phyloP scores from a whole-genome alignment of 1,284 basidiomycete genomes.

The Vanrija sp. region DNA sequence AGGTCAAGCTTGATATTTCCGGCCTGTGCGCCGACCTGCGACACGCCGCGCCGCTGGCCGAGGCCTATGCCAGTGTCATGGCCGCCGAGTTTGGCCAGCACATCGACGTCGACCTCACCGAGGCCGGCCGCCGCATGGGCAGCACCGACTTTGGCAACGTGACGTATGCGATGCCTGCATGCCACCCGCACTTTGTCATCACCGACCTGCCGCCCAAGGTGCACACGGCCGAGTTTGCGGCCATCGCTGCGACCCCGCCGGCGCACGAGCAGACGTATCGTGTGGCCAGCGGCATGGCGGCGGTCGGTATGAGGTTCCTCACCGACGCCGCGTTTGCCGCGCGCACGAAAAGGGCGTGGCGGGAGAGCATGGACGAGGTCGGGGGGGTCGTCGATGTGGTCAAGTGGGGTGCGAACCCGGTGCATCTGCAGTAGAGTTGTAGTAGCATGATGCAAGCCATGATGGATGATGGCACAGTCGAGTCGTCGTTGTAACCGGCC shows the following conservation, averaged over 20 bases:
- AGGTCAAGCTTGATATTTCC: slow-evolving; percentile 53
- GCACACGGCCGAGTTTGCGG: slow-evolving; percentile 29
- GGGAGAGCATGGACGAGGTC: slow-evolving; percentile 15
- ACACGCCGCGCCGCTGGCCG: slow-evolving; percentile 17
- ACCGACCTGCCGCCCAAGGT: slow-evolving; percentile 9
- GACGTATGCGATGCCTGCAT: slow-evolving; percentile 23
- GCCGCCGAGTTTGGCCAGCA: background rate
- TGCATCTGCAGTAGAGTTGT: too few species aligned
- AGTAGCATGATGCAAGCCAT: too few species aligned
- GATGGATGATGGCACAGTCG: too few species aligned
- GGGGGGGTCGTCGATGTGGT: too few species aligned
- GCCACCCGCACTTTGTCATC: slow-evolving; percentile 23
- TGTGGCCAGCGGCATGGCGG: slow-evolving; percentile 40
- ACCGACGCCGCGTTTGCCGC: slow-evolving; percentile 39
- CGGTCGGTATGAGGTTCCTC: slow-evolving; percentile 40
- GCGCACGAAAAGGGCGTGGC: slow-evolving; percentile 24
- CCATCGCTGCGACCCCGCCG: slow-evolving; percentile 11
- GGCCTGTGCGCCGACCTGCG: slow-evolving; percentile 57
- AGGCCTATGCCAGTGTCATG: slow-evolving; percentile 12
- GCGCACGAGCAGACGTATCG: slow-evolving; percentile 35
- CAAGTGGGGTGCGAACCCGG: too few species aligned
- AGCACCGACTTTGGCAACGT: slow-evolving; percentile 20
- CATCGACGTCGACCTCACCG: slow-evolving; percentile 3
- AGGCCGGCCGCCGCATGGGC: slow-evolving; percentile 2
- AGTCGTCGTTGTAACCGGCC: too few species aligned